phyloP scores from a whole-genome alignment of 768 basidiomycete genomes.

The Rhizopogon vinicolor region DNA sequence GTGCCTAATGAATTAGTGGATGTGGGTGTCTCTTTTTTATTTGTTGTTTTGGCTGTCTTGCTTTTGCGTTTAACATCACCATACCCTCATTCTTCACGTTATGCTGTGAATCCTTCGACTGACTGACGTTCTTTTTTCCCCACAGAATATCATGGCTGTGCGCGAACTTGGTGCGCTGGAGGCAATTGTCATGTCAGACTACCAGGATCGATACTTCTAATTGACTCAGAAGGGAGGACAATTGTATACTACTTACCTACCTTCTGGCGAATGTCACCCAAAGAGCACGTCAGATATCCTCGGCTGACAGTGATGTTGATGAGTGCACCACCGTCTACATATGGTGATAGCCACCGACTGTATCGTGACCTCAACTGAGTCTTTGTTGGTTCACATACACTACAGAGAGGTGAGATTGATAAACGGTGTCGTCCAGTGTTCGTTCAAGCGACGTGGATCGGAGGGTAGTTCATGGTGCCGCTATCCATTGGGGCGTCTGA shows the following conservation, averaged over 20 bases:
- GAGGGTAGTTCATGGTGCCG: too few species aligned
- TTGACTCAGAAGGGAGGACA: background rate
- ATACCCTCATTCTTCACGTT: background rate
- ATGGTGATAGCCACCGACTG: too few species aligned
- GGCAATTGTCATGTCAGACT: slow-evolving; percentile 69
- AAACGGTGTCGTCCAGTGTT: too few species aligned
- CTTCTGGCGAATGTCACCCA: background rate
- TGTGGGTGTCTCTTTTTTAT: slow-evolving; percentile 41
- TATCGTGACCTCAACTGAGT: too few species aligned
- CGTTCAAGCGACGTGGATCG: too few species aligned
- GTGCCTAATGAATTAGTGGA: slow-evolving; percentile 81
- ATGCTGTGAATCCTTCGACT: background rate
- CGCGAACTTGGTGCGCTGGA: slow-evolving; percentile 65
- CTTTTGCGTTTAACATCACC: too few species aligned
- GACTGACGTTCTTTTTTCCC: slow-evolving; percentile 1
- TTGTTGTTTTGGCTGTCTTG: too few species aligned
- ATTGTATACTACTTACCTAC: background rate
- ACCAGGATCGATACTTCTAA: slow-evolving; percentile 40
- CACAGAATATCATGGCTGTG: slow-evolving; percentile 55
- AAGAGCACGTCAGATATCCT: background rate
- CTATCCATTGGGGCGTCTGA: too few species aligned
- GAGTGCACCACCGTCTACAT: too few species aligned
- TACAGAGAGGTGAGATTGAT: too few species aligned
- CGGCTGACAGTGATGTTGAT: too few species aligned
- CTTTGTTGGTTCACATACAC: too few species aligned